These are phyloP conservation scores for Candida buenavistaensis DNA, from an alignment of 1,139 yeast genomes.

Conservation along the genomic window DNA sequence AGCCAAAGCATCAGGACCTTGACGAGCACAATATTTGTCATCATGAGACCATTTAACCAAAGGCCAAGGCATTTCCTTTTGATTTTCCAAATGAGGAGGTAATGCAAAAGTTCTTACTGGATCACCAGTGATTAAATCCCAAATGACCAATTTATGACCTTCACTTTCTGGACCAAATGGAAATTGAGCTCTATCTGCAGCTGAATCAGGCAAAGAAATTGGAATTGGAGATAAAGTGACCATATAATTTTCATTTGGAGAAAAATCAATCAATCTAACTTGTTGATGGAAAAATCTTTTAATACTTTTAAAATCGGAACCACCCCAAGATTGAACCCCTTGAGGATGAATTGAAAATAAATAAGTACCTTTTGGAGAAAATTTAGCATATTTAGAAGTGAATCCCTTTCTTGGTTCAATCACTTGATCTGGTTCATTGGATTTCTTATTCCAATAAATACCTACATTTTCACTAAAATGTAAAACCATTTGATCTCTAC, in stretches of 20 bases:
- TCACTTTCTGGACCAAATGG: constrained; percentile 88
- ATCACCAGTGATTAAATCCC: constrained; percentile 86
- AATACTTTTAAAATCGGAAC: constrained; percentile 71
- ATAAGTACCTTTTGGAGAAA: constrained; percentile 93
- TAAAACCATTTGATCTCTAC: constrained; percentile 86
- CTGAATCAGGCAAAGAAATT: constrained; percentile 67
- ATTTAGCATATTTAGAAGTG: constrained; percentile 85
- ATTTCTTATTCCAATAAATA: constrained; percentile 83
- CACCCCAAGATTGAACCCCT: constrained; percentile 98
- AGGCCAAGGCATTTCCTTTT: constrained; percentile 90
- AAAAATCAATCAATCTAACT: constrained; percentile 86
- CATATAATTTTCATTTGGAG: constrained; percentile 87
- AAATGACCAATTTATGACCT: constrained; percentile 91
- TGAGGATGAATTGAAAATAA: constrained; percentile 88
- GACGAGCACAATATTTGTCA: constrained; percentile 93
- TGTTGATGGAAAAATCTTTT: constrained; percentile 85
- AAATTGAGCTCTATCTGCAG: constrained; percentile 60
- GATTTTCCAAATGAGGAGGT: constrained; percentile 72
- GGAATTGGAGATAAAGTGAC: constrained; percentile 92
- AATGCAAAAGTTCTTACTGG: constrained; percentile 89
- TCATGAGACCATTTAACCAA: constrained; percentile 94
- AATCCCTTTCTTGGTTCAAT: constrained; percentile 80
- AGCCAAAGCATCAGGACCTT: constrained; percentile 91
- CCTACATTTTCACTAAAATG: constrained; percentile 83
- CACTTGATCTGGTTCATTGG: constrained; percentile 72